Conservation (phyloP, 805 yeast genomes). For the Nakazawaea populi region DNA sequence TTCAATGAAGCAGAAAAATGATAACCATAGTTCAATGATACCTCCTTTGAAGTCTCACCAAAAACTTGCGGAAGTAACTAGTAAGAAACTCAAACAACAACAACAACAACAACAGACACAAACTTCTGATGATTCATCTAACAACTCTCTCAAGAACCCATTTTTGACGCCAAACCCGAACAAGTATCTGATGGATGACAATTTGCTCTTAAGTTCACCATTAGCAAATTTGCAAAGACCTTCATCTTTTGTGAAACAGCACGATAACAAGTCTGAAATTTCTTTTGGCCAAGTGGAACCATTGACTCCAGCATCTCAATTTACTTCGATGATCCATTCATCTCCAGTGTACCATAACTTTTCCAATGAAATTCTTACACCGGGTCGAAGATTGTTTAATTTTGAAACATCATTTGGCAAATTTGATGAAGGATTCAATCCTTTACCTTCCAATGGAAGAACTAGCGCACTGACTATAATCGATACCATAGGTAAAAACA, state of each 20-base stretch:
- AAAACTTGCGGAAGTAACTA: conserved; percentile 7
- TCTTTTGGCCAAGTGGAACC: conserved; percentile 13
- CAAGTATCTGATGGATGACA: background rate
- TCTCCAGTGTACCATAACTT: conserved; percentile 23
- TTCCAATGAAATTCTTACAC: conserved; percentile 4
- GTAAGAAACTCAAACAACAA: conserved; percentile 1
- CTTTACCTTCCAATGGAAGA: background rate
- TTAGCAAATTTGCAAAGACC: conserved; percentile 10
- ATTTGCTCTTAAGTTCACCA: conserved; percentile 7
- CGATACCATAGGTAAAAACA: conserved; percentile 5
- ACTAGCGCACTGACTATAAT: conserved; percentile 3
- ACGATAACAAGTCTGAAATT: background rate
- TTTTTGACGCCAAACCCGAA: conserved; percentile 3
- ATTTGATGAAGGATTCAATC: conserved; percentile 1
- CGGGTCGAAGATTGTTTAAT: conserved; percentile 1
- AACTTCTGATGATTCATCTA: background rate
- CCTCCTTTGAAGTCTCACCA: conserved; percentile 9
- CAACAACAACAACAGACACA: background rate
- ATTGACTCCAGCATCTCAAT: conserved; percentile 25
- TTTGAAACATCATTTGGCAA: conserved; percentile 4
- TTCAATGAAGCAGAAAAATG: background rate
- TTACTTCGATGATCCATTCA: conserved; percentile 25
- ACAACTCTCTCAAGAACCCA: background rate
- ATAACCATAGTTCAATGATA: background rate
- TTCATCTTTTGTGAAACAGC: conserved; percentile 8